A percentile compares a stretch with the other conserved stretches of the same genome.
Conservation (phyloP, 768 basidiomycete genomes). For the Pulveroboletus frians region DNA sequence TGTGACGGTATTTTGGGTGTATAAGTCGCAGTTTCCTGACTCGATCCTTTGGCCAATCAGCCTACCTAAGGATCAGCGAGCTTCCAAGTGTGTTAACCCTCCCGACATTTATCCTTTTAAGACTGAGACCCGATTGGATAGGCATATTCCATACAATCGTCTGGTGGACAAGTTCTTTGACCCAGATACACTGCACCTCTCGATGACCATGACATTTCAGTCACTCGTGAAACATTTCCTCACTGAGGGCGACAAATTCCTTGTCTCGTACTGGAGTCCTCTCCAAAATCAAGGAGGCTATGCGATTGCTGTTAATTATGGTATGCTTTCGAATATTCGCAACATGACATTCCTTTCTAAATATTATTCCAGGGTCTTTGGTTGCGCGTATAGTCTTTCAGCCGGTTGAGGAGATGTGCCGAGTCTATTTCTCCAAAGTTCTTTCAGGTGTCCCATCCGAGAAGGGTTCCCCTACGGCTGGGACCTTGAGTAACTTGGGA, state of each 20-base stretch:
- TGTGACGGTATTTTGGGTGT: slow-evolving; percentile 48
- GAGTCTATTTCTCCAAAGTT: slow-evolving; percentile 80
- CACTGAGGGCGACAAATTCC: slow-evolving; percentile 91
- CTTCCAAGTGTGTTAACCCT: slow-evolving; percentile 16
- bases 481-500: neutral
- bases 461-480: neutral
- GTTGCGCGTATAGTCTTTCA: slow-evolving; percentile 91
- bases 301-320: slow-evolving; percentile 94
- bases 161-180: slow-evolving; percentile 37
- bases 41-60: slow-evolving; percentile 31
- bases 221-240: slow-evolving; percentile 90
- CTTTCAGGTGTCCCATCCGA: slow-evolving; percentile 30
- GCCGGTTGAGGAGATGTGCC: slow-evolving; percentile 89
- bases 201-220: slow-evolving; percentile 81
- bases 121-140: neutral
- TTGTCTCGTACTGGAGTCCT: slow-evolving; percentile 79
- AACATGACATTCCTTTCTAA: neutral
- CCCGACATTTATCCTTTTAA: neutral
- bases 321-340: slow-evolving; percentile 36
- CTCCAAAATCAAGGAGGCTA: slow-evolving; percentile 90
- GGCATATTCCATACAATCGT: slow-evolving; percentile 2
- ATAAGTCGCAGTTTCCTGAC: slow-evolving; percentile 41
- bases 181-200: slow-evolving; percentile 49
- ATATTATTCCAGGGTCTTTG: slow-evolving; percentile 63
- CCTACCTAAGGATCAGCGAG: slow-evolving; percentile 15